Conservation (phyloP, 2,329 filamentous ascomycete genomes). For the Beauveria rudraprayagi region DNA sequence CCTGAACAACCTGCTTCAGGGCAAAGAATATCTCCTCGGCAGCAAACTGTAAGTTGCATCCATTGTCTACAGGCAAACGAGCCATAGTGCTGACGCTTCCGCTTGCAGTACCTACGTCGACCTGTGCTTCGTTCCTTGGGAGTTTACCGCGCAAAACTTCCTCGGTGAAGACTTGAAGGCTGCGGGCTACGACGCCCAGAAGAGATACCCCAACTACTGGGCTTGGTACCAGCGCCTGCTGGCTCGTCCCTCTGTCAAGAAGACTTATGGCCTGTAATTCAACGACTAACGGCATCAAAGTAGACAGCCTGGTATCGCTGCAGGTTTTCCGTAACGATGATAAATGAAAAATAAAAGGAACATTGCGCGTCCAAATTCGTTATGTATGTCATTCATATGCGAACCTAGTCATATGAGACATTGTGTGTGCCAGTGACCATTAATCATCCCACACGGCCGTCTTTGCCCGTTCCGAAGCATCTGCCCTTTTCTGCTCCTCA, state of each 20-base stretch:
- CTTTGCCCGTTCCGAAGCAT: slow-evolving; percentile 68
- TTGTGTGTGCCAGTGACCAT: too few species aligned
- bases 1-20: slow-evolving; percentile 11
- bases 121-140: slow-evolving; percentile 26
- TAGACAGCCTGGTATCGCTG: not conserved
- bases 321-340: not conserved
- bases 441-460: slow-evolving; percentile 78
- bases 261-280: slow-evolving; percentile 15
- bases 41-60: slow-evolving; percentile 7
- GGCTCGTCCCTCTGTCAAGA: slow-evolving; percentile 24
- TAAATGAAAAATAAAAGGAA: not conserved
- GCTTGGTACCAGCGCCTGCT: slow-evolving; percentile 27
- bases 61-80: not conserved
- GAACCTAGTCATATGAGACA: too few species aligned
- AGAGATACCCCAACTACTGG: slow-evolving; percentile 26
- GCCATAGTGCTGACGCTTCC: not conserved
- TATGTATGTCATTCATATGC: not conserved
- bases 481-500: slow-evolving; percentile 50
- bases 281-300: too few species aligned
- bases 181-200: slow-evolving; percentile 18
- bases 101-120: slow-evolving; percentile 29
- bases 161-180: slow-evolving; percentile 17
- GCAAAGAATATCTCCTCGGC: slow-evolving; percentile 12
- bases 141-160: slow-evolving; percentile 13
- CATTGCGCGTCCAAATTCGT: not conserved